Evolutionary conservation across 176 grass and related monocot genomes (phyloP), one percentile per base, ranked within the genome.

Genomic region (Dactylis glomerata): DNA sequence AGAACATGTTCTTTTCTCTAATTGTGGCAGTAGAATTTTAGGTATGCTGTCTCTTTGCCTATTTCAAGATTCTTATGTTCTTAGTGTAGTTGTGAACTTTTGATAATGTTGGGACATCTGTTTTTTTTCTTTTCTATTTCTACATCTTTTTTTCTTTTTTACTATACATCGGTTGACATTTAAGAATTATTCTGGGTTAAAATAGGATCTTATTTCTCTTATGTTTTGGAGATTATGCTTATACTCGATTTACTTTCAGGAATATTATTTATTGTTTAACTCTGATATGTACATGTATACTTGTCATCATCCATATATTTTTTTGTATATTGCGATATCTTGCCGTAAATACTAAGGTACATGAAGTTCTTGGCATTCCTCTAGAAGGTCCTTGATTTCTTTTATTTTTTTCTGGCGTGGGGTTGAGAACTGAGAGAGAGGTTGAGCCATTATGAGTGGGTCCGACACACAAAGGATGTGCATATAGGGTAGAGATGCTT

Each of bases 1-100:
- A 95, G 88, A 78, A 22, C 14, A n/a, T 82, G 22, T 73, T 86
- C n/a, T 65, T 75, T 76, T 33, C 54, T 77, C 19, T 82, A 84
- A 20, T 63, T 82, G 33, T 49, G 31, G 31, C 14, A 82, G 67
- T 80, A 78, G 38, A 85, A 62, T 30, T 78, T 68, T 85, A 82
- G 91, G 91, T 92, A 89, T 52, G 50, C 47, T 24, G 22, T 57
- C 57, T 68, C 4, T 47, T 64, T 89, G 15, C 57, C 22, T 51
- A 83, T 75, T 22, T 41, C 33, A 36, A 0, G 32, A 10, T 65
- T 75, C 67, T 70, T 56, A 24, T 84, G 45, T 77, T 87, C 24
- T 87, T 47, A 47, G 68, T 47, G 10, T 68, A 78, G 20, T 0
- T 64, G 26, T 62, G 62, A 59, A 78, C 20, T 22, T 68, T 3